phyloP scores from a whole-genome alignment of 1,284 basidiomycete species.

The Ceratobasidium sp. region DNA sequence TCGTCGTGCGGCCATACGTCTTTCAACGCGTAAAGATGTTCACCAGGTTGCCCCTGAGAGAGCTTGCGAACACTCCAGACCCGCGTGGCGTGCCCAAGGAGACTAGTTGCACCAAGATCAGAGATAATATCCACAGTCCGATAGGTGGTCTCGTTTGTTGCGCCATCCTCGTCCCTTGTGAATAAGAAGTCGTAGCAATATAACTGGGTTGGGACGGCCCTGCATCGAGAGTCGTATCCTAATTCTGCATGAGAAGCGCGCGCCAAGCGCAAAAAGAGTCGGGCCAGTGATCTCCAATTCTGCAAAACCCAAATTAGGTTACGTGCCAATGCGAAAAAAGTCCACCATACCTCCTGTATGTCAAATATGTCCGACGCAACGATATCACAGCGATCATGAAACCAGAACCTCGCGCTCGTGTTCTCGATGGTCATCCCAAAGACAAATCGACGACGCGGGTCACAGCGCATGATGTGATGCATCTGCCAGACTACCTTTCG shows the following conservation, averaged over 20 bases:
- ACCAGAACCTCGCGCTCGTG: constrained; percentile 14
- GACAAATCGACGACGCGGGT: constrained; percentile 44
- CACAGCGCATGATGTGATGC: constrained; percentile 43
- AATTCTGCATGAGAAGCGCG: not conserved
- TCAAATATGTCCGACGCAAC: constrained; percentile 2
- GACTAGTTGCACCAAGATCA: not conserved
- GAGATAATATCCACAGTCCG: not conserved
- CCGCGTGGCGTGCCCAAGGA: constrained; percentile 10
- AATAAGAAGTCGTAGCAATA: not conserved
- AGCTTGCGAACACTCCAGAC: constrained; percentile 18
- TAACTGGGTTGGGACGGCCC: no score
- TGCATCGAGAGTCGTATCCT: constrained; percentile 5
- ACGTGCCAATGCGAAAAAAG: not conserved
- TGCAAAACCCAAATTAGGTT: no score
- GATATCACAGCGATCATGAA: not conserved
- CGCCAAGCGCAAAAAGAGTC: not conserved
- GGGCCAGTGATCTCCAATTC: not conserved
- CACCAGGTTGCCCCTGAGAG: not conserved
- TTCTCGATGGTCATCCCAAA: constrained; percentile 45
- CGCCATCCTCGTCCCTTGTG: not conserved
- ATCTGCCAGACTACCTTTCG: constrained; percentile 40
- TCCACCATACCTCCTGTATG: not conserved
- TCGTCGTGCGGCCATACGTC: constrained; percentile 1
- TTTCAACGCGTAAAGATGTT: not conserved
- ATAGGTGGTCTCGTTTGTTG: not conserved